Conservation (phyloP, 768 basidiomycete genomes). For the Rhodotorula toruloides region DNA sequence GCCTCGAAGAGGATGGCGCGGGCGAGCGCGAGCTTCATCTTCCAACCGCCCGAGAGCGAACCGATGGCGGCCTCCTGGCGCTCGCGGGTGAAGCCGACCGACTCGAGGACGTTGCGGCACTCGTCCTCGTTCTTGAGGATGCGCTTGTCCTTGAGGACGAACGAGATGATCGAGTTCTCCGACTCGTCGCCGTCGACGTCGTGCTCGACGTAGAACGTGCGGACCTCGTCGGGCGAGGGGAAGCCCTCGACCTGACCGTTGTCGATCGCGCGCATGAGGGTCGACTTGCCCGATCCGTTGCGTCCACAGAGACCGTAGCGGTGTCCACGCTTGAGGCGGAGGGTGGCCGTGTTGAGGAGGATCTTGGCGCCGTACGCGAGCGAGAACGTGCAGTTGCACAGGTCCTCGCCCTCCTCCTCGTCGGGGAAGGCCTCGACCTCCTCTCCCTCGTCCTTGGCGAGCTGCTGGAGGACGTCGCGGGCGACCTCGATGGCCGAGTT, state of each 20-base stretch:
- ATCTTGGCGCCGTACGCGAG: conserved; percentile 63
- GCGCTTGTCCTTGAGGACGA: conserved; percentile 72
- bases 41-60: conserved; percentile 94
- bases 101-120: conserved; percentile 70
- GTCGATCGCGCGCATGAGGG: conserved; percentile 87
- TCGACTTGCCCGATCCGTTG: conserved; percentile 93
- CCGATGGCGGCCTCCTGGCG: conserved; percentile 82
- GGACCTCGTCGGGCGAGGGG: conserved; percentile 77
- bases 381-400: conserved; percentile 93
- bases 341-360: conserved; percentile 85
- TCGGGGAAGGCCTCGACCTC: conserved; percentile 43
- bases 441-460: conserved; percentile 46
- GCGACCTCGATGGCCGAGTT: conserved; percentile 70
- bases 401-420: conserved; percentile 63
- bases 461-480: conserved; percentile 62
- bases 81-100: conserved; percentile 85
- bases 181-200: conserved; percentile 67
- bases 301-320: conserved; percentile 92
- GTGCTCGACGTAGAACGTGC: conserved; percentile 95
- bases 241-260: conserved; percentile 85
- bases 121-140: conserved; percentile 46
- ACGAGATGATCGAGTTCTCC: conserved; percentile 73
- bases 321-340: conserved; percentile 82
- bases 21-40: conserved; percentile 97
- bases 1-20: conserved; percentile 94